Evolutionary conservation across 108 stramenopile species (phyloP).

Genomic region (Conticribra weissflogii): DNA sequence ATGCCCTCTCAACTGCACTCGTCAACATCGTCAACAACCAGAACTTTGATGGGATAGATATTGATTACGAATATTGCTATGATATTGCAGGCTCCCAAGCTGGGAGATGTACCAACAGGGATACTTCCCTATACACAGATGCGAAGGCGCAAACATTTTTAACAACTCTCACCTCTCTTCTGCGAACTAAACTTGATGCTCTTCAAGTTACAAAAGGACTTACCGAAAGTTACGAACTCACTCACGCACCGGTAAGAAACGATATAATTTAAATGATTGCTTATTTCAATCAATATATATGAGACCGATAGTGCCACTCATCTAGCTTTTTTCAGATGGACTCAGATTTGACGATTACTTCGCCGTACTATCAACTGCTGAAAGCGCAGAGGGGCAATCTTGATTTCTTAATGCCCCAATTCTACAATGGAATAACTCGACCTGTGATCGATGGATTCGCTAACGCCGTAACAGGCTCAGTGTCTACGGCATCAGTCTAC

Average conservation of each 20-base stretch:
- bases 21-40: slow-evolving; percentile 54
- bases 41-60: slow-evolving; percentile 61
- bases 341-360: slow-evolving; percentile 35
- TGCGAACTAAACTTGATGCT: slow-evolving; percentile 46
- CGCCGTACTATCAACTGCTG: slow-evolving; percentile 33
- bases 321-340: slow-evolving; percentile 62
- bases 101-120: slow-evolving; percentile 28
- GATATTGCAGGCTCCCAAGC: slow-evolving; percentile 34
- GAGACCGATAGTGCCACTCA: too few species aligned
- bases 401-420: slow-evolving; percentile 66
- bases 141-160: slow-evolving; percentile 39
- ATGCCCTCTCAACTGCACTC: slow-evolving; percentile 49
- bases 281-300: too few species aligned
- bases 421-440: slow-evolving; percentile 60
- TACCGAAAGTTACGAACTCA: slow-evolving; percentile 46
- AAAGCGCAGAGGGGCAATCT: slow-evolving; percentile 28
- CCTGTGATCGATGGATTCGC: slow-evolving; percentile 50
- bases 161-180: slow-evolving; percentile 14
- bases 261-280: too few species aligned
- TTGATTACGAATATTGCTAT: slow-evolving; percentile 78
- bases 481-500: slow-evolving; percentile 33
- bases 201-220: slow-evolving; percentile 38
- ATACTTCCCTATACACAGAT: slow-evolving; percentile 22
- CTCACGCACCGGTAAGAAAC: slow-evolving; percentile 69
- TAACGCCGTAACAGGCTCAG: slow-evolving; percentile 13